Conservation (phyloP, 2,329 filamentous ascomycete species). For the Trichoderma atrobrunneum region DNA sequence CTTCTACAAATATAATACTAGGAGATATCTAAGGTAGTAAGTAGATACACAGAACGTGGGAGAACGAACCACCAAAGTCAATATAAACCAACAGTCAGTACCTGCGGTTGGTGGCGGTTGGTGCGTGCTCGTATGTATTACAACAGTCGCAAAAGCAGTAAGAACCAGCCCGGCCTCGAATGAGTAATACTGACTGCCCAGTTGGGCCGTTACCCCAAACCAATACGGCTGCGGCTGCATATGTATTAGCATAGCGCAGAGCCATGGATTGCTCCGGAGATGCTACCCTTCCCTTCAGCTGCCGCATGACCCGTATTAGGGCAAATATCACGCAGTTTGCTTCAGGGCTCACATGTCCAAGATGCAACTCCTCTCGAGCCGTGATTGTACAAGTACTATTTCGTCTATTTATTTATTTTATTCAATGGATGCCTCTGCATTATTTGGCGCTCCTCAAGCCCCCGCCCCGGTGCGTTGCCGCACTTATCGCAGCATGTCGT, state of each 20-base stretch:
- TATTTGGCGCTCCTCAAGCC: not conserved
- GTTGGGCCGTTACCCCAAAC: not conserved
- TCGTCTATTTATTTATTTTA: not conserved
- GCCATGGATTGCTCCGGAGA: not conserved
- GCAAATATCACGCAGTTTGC: conserved; percentile 2
- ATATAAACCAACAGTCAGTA: not conserved
- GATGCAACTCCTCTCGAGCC: not conserved
- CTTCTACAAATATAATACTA: not conserved
- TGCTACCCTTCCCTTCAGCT: not conserved
- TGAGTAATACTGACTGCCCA: not conserved
- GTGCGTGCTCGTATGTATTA: not conserved
- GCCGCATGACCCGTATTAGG: conserved; percentile 2
- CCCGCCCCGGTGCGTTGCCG: not conserved
- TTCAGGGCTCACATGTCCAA: not conserved
- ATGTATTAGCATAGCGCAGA: not conserved
- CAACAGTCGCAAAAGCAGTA: not conserved
- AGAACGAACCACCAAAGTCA: not conserved
- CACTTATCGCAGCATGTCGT: conserved; percentile 14
- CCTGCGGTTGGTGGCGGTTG: not conserved
- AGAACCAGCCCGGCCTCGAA: not conserved
- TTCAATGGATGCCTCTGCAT: not conserved
- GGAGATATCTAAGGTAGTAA: too few relatives aligned
- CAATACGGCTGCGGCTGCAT: not conserved
- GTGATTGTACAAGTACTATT: not conserved
- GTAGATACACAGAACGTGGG: not conserved